Conservation (phyloP, 805 yeast genomes). For the Ascoidea rubescens region DNA sequence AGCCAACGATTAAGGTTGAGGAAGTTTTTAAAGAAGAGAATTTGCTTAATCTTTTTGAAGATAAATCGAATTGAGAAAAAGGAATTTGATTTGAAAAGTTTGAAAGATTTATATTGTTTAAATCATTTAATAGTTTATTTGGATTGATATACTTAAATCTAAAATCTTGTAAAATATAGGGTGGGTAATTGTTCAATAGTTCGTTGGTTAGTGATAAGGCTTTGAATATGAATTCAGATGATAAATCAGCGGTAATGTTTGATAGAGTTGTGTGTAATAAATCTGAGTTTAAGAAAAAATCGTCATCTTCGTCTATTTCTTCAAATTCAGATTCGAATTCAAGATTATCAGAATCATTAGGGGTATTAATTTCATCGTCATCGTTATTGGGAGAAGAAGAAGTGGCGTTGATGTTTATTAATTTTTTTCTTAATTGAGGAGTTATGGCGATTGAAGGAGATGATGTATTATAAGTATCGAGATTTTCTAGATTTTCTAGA, state of each 20-base stretch:
- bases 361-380: too few species aligned
- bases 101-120: slow-evolving; percentile 18
- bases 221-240: slow-evolving; percentile 14
- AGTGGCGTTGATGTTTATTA: background rate
- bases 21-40: background rate
- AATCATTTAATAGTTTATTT: slow-evolving; percentile 3
- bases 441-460: too few species aligned
- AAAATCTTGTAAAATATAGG: background rate
- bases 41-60: too few species aligned
- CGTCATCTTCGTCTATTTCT: slow-evolving; percentile 17
- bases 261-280: slow-evolving; percentile 26
- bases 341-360: background rate
- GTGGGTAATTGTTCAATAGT: slow-evolving; percentile 2
- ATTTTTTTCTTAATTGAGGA: background rate
- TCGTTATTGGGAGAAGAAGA: background rate
- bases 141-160: too few species aligned
- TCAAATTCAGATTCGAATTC: slow-evolving; percentile 1
- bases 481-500: background rate
- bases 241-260: slow-evolving; percentile 14
- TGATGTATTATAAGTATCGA: too few species aligned
- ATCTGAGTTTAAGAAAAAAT: slow-evolving; percentile 21
- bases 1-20: background rate
- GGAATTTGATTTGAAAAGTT: background rate
- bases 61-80: too few species aligned
- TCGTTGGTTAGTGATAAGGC: slow-evolving; percentile 15